Evolutionary conservation across 805 yeast species (phyloP), one percentile per base, ranked within the genome.

Genomic region (Candida easanensis): DNA sequence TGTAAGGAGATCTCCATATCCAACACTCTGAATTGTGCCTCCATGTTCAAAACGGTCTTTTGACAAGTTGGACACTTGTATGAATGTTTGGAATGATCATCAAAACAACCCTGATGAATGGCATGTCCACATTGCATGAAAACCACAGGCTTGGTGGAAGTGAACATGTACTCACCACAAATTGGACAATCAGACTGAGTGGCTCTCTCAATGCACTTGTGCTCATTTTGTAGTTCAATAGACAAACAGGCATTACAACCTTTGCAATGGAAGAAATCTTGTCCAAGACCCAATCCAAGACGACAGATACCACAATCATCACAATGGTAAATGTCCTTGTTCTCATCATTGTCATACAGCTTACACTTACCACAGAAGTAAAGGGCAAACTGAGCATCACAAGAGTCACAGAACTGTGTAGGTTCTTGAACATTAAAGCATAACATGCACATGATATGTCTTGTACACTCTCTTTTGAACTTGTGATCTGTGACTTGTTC

Each of bases 41-140:
- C 96, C 80, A 90, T 89, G 64, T 89, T 87, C 28, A 84, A 72
- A 39, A 91, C 79, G 0, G 96, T 84, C 52, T 85, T 80, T 42
- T 88, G 82, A 60, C 98, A 90, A 2, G 87, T 74, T 1, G 98
- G 98, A 62, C 98, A 90, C 61, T 88, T 87, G 70, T 88, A 90
- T 14, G 86, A 79, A 59, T 85, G 88, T 52, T 80, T 76, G n/a
- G 87, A 78, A 60, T 84, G 81, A 51, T 87, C 91, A 48, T 82
- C 82, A 61, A 80, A 89, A 62, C 98, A 90, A 21, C 63, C 57
- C 61, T 88, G 88, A 65, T 90, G 98, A 45, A 90, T 90, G 30
- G 96, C 87, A 64, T 90, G 98, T 2, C 97, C 97, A 65, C 98
- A 90, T 38, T 75, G 70, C 96, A 90, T 88, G 61, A 90, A 89